Conservation (phyloP, 768 basidiomycete species). For the Collybia sordida region DNA sequence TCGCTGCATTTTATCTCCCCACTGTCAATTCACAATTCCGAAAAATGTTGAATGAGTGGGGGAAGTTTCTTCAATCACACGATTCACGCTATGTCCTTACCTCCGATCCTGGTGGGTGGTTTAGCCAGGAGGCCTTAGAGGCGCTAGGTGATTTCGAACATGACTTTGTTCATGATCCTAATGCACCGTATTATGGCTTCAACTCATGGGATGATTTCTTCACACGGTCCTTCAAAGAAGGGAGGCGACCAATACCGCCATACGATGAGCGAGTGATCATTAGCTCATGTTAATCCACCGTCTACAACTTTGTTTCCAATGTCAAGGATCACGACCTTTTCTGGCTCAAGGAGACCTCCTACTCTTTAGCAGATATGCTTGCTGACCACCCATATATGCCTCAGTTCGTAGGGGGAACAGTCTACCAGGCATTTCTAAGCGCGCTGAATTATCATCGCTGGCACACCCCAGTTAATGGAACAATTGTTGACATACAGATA, state of each 20-base stretch:
- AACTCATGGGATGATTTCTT: neutral
- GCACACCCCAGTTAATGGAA: conserved; percentile 56
- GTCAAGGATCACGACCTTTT: neutral
- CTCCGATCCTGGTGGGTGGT: conserved; percentile 44
- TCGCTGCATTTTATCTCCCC: conserved; percentile 34
- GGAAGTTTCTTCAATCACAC: conserved; percentile 40
- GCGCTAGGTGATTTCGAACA: neutral
- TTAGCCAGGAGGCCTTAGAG: no score
- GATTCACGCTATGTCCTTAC: conserved; percentile 43
- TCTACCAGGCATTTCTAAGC: conserved; percentile 59
- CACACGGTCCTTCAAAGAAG: neutral
- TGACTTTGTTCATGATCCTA: neutral
- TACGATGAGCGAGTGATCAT: neutral
- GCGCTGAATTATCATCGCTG: conserved; percentile 61
- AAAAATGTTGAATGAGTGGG: conserved; percentile 51
- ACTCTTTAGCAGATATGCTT: neutral
- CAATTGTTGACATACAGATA: conserved; percentile 34
- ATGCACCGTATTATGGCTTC: neutral
- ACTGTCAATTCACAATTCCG: conserved; percentile 47
- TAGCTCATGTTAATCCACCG: neutral
- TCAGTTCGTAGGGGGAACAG: conserved; percentile 35
- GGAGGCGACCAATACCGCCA: neutral
- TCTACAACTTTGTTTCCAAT: neutral
- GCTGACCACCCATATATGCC: neutral
- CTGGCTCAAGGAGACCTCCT: neutral